These are phyloP conservation scores for Picea mariana DNA, from an alignment of 83 land plant genomes.

Conservation along the genomic window DNA sequence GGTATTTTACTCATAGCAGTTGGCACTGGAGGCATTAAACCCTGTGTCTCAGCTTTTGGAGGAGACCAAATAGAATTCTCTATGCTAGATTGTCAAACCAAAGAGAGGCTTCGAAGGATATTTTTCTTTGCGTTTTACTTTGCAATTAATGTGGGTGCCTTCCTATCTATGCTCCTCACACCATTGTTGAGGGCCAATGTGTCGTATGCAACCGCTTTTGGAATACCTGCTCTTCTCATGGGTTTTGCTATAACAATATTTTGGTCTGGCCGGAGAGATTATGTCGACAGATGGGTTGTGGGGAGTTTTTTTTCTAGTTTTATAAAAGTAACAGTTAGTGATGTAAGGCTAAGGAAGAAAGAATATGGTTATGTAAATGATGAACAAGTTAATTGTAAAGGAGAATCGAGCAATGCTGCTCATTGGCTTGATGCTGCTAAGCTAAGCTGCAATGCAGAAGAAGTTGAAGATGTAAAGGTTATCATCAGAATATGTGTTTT, in stretches of 20 bases:
- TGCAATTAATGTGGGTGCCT: slow-evolving; percentile 32
- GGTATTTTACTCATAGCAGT: too few species aligned
- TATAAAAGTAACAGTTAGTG: slow-evolving; percentile 20
- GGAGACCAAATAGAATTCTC: too few species aligned
- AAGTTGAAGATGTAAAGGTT: slow-evolving; percentile 42
- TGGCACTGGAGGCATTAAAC: too few species aligned
- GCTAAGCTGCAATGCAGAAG: not conserved
- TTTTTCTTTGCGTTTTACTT: slow-evolving; percentile 19
- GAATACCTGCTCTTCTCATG: slow-evolving; percentile 38
- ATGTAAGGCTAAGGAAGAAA: not conserved
- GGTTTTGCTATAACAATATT: slow-evolving; percentile 30
- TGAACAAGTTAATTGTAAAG: too few species aligned
- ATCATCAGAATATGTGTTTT: slow-evolving; percentile 27
- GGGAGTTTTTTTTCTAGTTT: slow-evolving; percentile 37
- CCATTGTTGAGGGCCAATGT: slow-evolving; percentile 24
- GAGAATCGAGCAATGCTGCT: too few species aligned
- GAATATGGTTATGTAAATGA: not conserved
- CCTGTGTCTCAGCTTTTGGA: too few species aligned
- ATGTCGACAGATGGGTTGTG: slow-evolving; percentile 23
- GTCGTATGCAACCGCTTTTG: slow-evolving; percentile 22
- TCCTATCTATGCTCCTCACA: slow-evolving; percentile 33
- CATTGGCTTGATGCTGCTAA: too few species aligned
- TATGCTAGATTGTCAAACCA: too few species aligned
- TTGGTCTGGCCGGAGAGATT: slow-evolving; percentile 26
- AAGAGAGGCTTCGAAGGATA: slow-evolving; percentile 15